phyloP scores from a whole-genome alignment of 495 filamentous ascomycete genomes.

The Daldinia caldariorum region DNA sequence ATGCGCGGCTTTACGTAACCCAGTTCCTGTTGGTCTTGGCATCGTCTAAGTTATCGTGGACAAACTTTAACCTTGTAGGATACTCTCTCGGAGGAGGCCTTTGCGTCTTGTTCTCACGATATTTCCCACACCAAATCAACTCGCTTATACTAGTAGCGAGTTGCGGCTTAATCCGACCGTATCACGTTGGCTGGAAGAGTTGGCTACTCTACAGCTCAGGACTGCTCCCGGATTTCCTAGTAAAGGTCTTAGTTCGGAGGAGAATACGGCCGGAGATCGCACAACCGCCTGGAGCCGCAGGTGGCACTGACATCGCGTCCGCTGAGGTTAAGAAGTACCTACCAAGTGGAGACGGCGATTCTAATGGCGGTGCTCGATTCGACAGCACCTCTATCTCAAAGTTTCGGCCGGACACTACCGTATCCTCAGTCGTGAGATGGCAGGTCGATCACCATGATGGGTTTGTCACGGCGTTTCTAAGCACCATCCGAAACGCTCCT shows the following conservation, averaged over 20 bases:
- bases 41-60: constrained; percentile 77
- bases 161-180: constrained; percentile 72
- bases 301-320: constrained; percentile 21
- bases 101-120: constrained; percentile 73
- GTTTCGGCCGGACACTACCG: constrained; percentile 46
- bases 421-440: constrained; percentile 61
- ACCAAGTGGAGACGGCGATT: constrained; percentile 47
- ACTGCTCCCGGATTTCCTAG: constrained; percentile 66
- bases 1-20: constrained; percentile 75
- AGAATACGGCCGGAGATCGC: constrained; percentile 59
- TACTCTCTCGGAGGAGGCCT: constrained; percentile 90
- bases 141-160: constrained; percentile 79
- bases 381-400: constrained; percentile 56
- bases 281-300: constrained; percentile 38
- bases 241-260: constrained; percentile 62
- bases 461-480: constrained; percentile 63
- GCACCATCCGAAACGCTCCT: constrained; percentile 59
- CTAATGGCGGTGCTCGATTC: constrained; percentile 52
- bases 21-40: constrained; percentile 77
- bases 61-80: constrained; percentile 76
- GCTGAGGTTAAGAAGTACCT: constrained; percentile 42
- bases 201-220: constrained; percentile 69
- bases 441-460: constrained; percentile 63
- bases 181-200: constrained; percentile 68
- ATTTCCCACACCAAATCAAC: constrained; percentile 73